Evolutionary conservation across 1,284 basidiomycete species (phyloP).

Genomic region (Lentinus polychrous): DNA sequence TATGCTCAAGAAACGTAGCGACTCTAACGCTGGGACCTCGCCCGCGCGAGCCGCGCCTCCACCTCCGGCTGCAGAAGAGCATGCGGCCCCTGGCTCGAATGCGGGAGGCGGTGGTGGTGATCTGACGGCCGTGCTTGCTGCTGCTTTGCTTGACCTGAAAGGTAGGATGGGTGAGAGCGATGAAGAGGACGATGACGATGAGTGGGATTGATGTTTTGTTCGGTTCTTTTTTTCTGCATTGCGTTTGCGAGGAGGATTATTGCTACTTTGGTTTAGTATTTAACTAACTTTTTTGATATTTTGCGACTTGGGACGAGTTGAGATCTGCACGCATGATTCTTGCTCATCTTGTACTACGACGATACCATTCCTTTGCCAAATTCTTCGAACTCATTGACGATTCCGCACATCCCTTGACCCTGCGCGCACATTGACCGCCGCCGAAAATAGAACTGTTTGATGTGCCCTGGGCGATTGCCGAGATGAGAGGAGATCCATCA

Average conservation of each 20-base stretch:
- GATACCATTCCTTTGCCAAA: no score
- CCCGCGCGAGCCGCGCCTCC: conserved; percentile 28
- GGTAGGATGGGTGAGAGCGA: conserved; percentile 89
- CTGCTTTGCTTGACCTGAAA: conserved; percentile 71
- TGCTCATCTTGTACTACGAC: neutral
- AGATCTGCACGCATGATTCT: neutral
- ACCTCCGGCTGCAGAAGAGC: conserved; percentile 29
- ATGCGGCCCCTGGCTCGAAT: conserved; percentile 27
- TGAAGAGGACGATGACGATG: conserved; percentile 86
- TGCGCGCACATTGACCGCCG: neutral
- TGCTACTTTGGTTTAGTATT: neutral
- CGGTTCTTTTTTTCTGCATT: no score
- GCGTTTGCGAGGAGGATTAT: neutral
- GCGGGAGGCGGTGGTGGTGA: conserved; percentile 42
- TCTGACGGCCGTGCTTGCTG: conserved; percentile 60
- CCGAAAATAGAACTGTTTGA: neutral
- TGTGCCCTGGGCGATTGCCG: conserved; percentile 19
- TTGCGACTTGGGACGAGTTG: neutral
- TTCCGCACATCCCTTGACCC: neutral
- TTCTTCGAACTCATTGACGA: neutral
- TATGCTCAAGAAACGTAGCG: conserved; percentile 63
- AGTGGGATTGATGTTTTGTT: conserved; percentile 61
- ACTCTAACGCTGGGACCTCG: conserved; percentile 26
- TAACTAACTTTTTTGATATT: neutral
- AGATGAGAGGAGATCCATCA: conserved; percentile 12